Conservation (phyloP, 805 yeast genomes). For the Yamadazyma scolyti region DNA sequence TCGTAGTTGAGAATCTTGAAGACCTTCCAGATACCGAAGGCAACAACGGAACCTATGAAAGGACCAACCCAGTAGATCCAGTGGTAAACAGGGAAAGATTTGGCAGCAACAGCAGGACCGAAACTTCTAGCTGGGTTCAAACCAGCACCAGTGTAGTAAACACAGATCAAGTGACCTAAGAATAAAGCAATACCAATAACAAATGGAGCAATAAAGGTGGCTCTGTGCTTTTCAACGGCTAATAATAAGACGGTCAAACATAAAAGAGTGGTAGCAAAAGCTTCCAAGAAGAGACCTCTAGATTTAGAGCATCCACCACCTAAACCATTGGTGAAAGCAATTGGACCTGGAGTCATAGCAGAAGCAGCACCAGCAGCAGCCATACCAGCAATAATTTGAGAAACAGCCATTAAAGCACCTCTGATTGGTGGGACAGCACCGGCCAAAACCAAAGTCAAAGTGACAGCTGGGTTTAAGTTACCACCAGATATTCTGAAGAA, state of each 20-base stretch:
- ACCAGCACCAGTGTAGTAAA: conserved; percentile 88
- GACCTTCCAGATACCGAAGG: conserved; percentile 64
- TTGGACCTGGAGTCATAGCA: conserved; percentile 80
- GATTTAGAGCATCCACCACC: conserved; percentile 70
- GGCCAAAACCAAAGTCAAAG: conserved; percentile 66
- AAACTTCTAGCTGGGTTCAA: conserved; percentile 86
- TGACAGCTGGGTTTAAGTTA: conserved; percentile 86
- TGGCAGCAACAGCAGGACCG: conserved; percentile 77
- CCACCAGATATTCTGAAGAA: conserved; percentile 83
- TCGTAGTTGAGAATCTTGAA: conserved; percentile 66
- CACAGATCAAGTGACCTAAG: conserved; percentile 76
- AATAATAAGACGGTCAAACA: conserved; percentile 75
- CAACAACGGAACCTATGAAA: conserved; percentile 61
- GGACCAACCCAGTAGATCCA: conserved; percentile 97
- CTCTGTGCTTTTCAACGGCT: conserved; percentile 79
- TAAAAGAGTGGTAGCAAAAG: conserved; percentile 71
- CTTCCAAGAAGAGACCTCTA: conserved; percentile 79
- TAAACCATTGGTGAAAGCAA: conserved; percentile 65
- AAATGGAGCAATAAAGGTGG: conserved; percentile 76
- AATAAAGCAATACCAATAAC: conserved; percentile 80
- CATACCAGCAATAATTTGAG: conserved; percentile 83
- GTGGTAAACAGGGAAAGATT: conserved; percentile 73
- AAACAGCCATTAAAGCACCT: conserved; percentile 57
- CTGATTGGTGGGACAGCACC: conserved; percentile 72
- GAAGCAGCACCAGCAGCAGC: conserved; percentile 88